These are phyloP conservation scores for Medicago arabica DNA, from an alignment of 306 rosid species.

Conservation along the genomic window DNA sequence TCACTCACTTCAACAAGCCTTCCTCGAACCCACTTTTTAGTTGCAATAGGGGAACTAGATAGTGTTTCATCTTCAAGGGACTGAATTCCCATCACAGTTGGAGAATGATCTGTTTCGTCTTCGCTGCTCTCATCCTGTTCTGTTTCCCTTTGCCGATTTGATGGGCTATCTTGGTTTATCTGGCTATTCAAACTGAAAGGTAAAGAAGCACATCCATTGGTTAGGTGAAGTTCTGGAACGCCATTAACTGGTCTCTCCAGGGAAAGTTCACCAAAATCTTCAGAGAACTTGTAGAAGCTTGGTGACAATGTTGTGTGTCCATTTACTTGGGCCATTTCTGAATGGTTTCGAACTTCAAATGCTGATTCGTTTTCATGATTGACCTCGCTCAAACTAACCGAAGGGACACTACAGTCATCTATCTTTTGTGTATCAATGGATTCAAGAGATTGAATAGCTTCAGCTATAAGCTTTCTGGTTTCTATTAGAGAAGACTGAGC, in stretches of 20 bases:
- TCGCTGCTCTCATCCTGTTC: slow-evolving; percentile 47
- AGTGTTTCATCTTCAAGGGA: slow-evolving; percentile 46
- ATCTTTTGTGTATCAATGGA: slow-evolving; percentile 56
- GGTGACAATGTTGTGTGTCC: slow-evolving; percentile 51
- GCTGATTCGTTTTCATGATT: slow-evolving; percentile 29
- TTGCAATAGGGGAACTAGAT: slow-evolving; percentile 44
- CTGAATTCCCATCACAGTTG: slow-evolving; percentile 49
- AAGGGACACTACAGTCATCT: slow-evolving; percentile 46
- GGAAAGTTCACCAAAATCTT: slow-evolving; percentile 52
- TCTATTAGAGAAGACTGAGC: slow-evolving; percentile 85
- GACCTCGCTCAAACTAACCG: slow-evolving; percentile 46
- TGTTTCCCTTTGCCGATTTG: slow-evolving; percentile 27
- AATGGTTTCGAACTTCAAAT: slow-evolving; percentile 41
- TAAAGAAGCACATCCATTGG: slow-evolving; percentile 48
- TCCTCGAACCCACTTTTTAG: slow-evolving; percentile 89
- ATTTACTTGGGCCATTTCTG: slow-evolving; percentile 52
- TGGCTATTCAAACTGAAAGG: slow-evolving; percentile 49
- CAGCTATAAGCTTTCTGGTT: slow-evolving; percentile 92
- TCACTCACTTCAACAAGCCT: slow-evolving; percentile 76
- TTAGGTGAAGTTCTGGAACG: slow-evolving; percentile 48
- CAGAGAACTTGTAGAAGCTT: slow-evolving; percentile 45
- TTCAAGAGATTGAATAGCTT: slow-evolving; percentile 80
- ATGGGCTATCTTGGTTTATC: slow-evolving; percentile 39
- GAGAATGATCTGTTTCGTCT: slow-evolving; percentile 41
- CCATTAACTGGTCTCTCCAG: slow-evolving; percentile 53